Conservation (phyloP, 1,284 basidiomycete species). For the Moniliella sp. region DNA sequence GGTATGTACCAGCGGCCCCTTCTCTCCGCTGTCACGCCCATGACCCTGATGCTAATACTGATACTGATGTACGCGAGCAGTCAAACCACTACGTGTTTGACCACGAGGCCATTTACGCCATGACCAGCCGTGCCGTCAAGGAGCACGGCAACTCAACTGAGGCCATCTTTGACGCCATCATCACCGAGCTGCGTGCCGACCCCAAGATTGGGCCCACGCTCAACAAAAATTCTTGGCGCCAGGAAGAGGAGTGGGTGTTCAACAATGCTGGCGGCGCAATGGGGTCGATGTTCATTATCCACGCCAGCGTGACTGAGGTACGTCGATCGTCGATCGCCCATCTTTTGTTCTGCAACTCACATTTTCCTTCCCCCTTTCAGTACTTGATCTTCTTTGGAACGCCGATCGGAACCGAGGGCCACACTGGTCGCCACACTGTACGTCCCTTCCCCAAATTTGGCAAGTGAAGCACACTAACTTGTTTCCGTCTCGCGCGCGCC, state of each 20-base stretch:
- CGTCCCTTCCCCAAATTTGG: background rate
- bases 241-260: slow-evolving; percentile 65
- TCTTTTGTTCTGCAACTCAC: background rate
- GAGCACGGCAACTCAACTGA: slow-evolving; percentile 17
- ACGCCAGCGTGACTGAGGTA: slow-evolving; percentile 65
- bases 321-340: background rate
- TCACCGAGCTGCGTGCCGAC: slow-evolving; percentile 13
- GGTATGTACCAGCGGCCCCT: background rate
- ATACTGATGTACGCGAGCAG: slow-evolving; percentile 1
- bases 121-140: too few species aligned
- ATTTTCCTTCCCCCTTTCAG: slow-evolving; percentile 4
- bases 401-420: slow-evolving; percentile 84
- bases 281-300: slow-evolving; percentile 89
- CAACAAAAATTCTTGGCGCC: slow-evolving; percentile 16
- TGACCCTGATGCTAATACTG: background rate
- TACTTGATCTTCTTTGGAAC: slow-evolving; percentile 68
- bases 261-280: slow-evolving; percentile 96
- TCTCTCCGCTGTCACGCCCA: background rate
- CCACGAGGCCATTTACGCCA: slow-evolving; percentile 11
- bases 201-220: slow-evolving; percentile 17
- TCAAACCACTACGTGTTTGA: slow-evolving; percentile 26
- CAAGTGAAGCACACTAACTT: background rate
- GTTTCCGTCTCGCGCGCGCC: background rate
- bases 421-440: slow-evolving; percentile 64
- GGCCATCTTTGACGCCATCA: slow-evolving; percentile 24